These are phyloP conservation scores for Flaveria trinervia DNA, from an alignment of 129 eudicot genomes.

Conservation along the genomic window DNA sequence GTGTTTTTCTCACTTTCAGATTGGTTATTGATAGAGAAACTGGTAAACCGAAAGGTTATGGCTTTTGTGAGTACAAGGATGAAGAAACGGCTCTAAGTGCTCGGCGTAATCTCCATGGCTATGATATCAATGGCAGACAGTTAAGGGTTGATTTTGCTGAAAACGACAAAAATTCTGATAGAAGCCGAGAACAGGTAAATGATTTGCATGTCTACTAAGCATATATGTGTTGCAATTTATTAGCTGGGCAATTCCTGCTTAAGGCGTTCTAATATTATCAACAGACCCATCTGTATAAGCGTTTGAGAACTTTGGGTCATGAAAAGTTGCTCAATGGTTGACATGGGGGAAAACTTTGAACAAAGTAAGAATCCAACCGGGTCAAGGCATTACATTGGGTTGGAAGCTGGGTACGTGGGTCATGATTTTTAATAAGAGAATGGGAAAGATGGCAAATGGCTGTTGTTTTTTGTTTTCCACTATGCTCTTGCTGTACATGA, in stretches of 20 bases:
- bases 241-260: not conserved
- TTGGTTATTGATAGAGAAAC: conserved; percentile 92
- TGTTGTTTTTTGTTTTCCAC: no score
- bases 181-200: conserved; percentile 74
- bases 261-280: not conserved
- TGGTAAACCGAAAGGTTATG: conserved; percentile 95
- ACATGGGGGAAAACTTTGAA: not conserved
- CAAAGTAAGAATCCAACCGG: no score
- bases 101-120: conserved; percentile 89
- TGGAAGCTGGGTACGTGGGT: no score
- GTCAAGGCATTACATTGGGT: no score
- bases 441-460: no score
- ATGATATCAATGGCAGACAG: conserved; percentile 94
- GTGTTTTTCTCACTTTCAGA: conserved; percentile 39
- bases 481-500: no score
- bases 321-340: not conserved
- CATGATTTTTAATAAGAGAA: no score
- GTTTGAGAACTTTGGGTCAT: not conserved
- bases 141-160: conserved; percentile 97
- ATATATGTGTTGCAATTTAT: conserved; percentile 14
- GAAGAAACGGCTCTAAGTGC: conserved; percentile 98
- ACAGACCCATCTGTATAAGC: not conserved
- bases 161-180: conserved; percentile 80
- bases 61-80: conserved; percentile 96
- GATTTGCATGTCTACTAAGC: conserved; percentile 19